A percentile compares a stretch with the other conserved stretches of the same genome.
These are phyloP conservation scores for Boletus smithii DNA, from an alignment of 1,284 basidiomycete species.

Conservation along the genomic window DNA sequence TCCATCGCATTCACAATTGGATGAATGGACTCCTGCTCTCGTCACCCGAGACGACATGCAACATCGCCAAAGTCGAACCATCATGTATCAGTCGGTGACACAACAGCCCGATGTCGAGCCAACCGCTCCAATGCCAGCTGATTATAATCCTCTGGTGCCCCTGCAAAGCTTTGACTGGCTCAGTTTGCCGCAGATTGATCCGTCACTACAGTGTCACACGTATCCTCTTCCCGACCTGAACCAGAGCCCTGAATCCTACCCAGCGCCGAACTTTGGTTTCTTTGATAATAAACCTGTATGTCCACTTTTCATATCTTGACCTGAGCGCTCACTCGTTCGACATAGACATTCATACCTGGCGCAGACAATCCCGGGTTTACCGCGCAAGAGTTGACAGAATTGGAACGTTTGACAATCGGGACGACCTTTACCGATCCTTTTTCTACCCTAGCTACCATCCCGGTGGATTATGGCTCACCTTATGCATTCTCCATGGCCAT, in stretches of 20 bases:
- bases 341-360: conserved; percentile 6
- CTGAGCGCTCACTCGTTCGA: conserved; percentile 1
- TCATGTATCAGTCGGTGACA: conserved; percentile 36
- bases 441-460: conserved; percentile 1
- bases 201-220: conserved; percentile 1
- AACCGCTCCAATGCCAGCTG: not conserved
- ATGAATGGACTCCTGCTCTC: conserved; percentile 19
- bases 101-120: conserved; percentile 5
- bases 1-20: conserved; percentile 13
- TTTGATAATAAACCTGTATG: conserved; percentile 20
- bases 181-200: conserved; percentile 5
- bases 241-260: conserved; percentile 5
- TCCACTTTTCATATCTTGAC: not conserved
- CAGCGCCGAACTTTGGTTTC: conserved; percentile 2
- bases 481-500: conserved; percentile 7
- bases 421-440: conserved; percentile 26
- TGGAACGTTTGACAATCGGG: conserved; percentile 16
- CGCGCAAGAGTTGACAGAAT: conserved; percentile 14
- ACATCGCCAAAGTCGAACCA: conserved; percentile 36
- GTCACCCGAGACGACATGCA: conserved; percentile 39
- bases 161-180: conserved; percentile 14
- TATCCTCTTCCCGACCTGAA: conserved; percentile 4
- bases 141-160: not conserved
- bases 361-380: conserved; percentile 8
- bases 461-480: not conserved